These are phyloP conservation scores for Pinus taeda DNA, from an alignment of 75 land plant species.

Conservation along the genomic window DNA sequence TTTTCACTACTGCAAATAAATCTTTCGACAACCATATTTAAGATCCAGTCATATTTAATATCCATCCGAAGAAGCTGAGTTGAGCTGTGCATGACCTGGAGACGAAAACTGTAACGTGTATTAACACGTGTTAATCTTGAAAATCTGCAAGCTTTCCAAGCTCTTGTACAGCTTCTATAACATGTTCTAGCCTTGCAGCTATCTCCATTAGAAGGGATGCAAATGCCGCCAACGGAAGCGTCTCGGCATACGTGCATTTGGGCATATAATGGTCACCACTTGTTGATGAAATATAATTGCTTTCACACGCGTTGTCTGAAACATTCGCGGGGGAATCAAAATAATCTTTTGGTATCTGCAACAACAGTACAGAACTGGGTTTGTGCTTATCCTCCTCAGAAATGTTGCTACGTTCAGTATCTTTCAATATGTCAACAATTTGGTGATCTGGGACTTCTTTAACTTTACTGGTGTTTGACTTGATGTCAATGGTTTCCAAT, in stretches of 20 bases:
- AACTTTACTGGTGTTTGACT: background rate
- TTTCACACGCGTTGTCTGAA: no score
- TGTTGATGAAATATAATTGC: background rate
- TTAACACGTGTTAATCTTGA: no score
- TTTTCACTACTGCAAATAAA: no score
- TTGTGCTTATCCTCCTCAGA: background rate
- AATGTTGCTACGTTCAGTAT: background rate
- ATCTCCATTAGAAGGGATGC: constrained; percentile 32
- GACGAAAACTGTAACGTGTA: no score
- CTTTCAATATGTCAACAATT: background rate
- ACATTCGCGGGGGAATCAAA: no score
- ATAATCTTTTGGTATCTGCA: background rate
- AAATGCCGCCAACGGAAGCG: constrained; percentile 16
- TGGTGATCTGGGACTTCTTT: background rate
- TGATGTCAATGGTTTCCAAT: background rate
- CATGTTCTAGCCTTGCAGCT: constrained; percentile 28
- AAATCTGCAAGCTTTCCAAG: constrained; percentile 28
- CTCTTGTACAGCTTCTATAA: constrained; percentile 46
- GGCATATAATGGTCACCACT: background rate
- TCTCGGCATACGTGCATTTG: background rate
- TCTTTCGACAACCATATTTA: no score
- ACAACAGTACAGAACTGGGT: background rate
- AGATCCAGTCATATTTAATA: no score
- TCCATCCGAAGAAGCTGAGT: no score
- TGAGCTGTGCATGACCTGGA: no score